Evolutionary conservation across 305 asterid species (phyloP), one percentile per base, ranked within the genome.

Genomic region (Fraxinus nigra): DNA sequence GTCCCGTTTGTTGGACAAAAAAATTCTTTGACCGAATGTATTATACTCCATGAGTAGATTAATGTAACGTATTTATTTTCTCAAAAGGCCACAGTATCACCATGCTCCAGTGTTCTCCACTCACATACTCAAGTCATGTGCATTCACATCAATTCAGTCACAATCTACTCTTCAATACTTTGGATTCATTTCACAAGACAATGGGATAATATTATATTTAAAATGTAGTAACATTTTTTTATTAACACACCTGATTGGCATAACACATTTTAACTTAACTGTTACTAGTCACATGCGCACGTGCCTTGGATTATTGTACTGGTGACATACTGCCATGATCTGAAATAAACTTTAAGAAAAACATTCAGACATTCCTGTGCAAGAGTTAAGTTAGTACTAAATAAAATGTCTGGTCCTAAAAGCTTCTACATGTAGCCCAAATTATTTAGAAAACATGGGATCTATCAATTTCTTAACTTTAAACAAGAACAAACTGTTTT

Each of bases 221-320:
- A 61, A 61, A 20, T 61, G 28, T 8, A 24, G 33, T 3, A 0
- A 6, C 33, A 1, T 26, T 24, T 65, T 9, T 24, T 5, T 22
- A 24, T 24, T 26, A 26, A 69, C 38, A 26, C 75, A 16, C 75
- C 8, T 69, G 75, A 69, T 69, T 69, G 40, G 75, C 75, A 69
- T 1, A 13, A 69, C 65, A 61, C 61, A 28, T 40, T 78, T 76
- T 26, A 74, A 13, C 40, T 86, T 84, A 76, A 77, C 77, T 77
- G 82, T 85, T 65, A 81, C 63, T 34, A 85, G 82, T 88, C 93
- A 90, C 90, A 89, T 88, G 95, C 79, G 35, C 89, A 85, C 76
- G 92, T 89, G 90, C 85, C 38, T 82, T 38, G 85, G 90, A 83
- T 83, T 78, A 90, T 87, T 80, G 73, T 22, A 34, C 40, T 54